A percentile compares a stretch with the other conserved stretches of the same genome.
Evolutionary conservation across 306 rosid genomes (phyloP).

Genomic region (Castanea mollissima): DNA sequence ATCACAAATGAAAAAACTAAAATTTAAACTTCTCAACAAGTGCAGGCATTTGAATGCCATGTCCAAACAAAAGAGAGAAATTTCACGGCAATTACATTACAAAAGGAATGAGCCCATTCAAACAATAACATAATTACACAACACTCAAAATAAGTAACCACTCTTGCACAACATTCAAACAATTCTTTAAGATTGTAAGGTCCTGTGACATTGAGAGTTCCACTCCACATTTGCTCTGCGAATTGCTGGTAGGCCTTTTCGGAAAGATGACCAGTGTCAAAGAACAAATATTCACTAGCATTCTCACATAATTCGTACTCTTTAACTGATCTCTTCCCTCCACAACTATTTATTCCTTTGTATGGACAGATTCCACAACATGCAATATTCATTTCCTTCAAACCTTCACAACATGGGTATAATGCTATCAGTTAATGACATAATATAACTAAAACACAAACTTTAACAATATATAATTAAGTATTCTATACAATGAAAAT

Average conservation of each 20-base stretch:
- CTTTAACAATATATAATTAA: no score
- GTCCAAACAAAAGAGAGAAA: no score
- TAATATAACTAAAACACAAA: no score
- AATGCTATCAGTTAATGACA: no score
- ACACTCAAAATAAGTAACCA: no score
- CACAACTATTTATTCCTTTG: constrained; percentile 26
- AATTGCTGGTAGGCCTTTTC: constrained; percentile 28
- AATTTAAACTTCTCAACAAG: no score
- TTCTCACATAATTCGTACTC: constrained; percentile 29
- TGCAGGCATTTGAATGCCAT: no score
- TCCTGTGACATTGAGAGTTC: background rate
- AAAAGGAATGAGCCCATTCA: no score
- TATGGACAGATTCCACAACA: constrained; percentile 39
- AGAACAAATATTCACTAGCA: constrained; percentile 31
- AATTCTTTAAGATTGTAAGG: constrained; percentile 33
- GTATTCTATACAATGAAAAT: background rate
- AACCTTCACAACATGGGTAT: constrained; percentile 11
- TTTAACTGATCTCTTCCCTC: constrained; percentile 27
- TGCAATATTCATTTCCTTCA: constrained; percentile 31
- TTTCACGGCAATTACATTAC: no score
- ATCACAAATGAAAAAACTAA: no score
- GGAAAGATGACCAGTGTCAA: constrained; percentile 33
- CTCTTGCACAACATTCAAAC: background rate
- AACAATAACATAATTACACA: no score
- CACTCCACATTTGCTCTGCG: constrained; percentile 30